phyloP scores from a whole-genome alignment of 225 moss, liverwort and hornwort genomes.

The Ulota crispa region DNA sequence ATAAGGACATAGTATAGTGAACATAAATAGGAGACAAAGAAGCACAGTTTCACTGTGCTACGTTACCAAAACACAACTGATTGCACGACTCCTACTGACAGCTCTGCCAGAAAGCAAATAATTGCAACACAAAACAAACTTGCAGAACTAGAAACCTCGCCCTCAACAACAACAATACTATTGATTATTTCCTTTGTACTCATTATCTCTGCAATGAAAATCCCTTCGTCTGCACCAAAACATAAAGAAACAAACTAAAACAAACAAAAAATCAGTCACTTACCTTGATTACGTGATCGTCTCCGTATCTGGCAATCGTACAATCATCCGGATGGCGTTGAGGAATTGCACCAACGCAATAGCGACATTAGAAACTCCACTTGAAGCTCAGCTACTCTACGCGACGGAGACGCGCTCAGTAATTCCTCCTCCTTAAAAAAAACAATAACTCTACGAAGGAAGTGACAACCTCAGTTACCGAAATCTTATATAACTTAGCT shows the following conservation, averaged over 20 bases:
- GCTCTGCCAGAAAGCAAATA: slow-evolving; percentile 17
- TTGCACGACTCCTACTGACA: slow-evolving; percentile 24
- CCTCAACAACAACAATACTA: background rate
- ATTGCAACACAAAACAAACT: background rate
- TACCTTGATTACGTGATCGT: slow-evolving; percentile 25
- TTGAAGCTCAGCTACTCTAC: slow-evolving; percentile 8
- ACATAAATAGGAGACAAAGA: background rate
- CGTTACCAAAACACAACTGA: background rate
- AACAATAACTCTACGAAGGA: background rate
- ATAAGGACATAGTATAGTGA: background rate
- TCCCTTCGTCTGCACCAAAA: background rate
- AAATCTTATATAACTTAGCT: background rate
- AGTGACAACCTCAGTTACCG: background rate
- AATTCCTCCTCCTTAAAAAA: background rate
- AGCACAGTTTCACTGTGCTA: slow-evolving; percentile 4
- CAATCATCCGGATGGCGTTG: slow-evolving; percentile 13
- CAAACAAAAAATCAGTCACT: background rate
- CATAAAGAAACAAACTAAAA: background rate
- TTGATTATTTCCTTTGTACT: background rate
- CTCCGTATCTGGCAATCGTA: background rate
- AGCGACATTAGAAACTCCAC: slow-evolving; percentile 5
- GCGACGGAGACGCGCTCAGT: background rate
- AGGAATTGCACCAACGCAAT: too few relatives aligned
- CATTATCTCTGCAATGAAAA: background rate
- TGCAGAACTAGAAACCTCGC: background rate